These are phyloP conservation scores for Exserohilum turcica DNA, from an alignment of 2,329 filamentous ascomycete species.

Conservation along the genomic window DNA sequence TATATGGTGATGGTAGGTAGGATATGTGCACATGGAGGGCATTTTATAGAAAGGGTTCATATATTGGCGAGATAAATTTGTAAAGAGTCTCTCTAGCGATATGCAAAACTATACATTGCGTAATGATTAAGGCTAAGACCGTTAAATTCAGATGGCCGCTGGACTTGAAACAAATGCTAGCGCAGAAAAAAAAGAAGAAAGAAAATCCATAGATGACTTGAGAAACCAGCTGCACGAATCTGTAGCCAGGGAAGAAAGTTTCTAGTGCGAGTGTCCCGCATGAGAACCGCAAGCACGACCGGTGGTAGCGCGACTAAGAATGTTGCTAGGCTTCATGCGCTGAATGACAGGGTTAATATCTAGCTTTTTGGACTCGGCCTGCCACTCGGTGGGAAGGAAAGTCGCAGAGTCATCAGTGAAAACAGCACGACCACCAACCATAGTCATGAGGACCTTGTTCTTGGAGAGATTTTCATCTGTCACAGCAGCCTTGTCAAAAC, in stretches of 20 bases:
- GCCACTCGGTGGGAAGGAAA: slow-evolving; percentile 5
- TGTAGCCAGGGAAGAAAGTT: background rate
- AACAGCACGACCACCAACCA: slow-evolving; percentile 7
- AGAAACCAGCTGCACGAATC: background rate
- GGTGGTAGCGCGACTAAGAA: slow-evolving; percentile 4
- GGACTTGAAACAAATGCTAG: no score
- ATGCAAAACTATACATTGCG: no score
- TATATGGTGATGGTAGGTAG: no score
- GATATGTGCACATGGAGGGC: no score
- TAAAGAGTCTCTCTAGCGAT: no score
- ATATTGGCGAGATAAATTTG: no score
- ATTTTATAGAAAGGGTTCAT: no score
- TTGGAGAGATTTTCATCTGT: slow-evolving; percentile 1
- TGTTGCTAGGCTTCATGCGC: slow-evolving; percentile 6
- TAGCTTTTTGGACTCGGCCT: slow-evolving; percentile 2
- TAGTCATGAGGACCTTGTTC: slow-evolving; percentile 5
- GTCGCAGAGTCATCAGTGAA: slow-evolving; percentile 3
- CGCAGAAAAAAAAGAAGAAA: no score
- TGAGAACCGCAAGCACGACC: slow-evolving; percentile 5
- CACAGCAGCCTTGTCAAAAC: slow-evolving; percentile 1
- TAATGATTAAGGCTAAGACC: no score
- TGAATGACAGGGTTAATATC: slow-evolving; percentile 1
- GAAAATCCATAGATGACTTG: no score
- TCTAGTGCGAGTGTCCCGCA: slow-evolving; percentile 1
- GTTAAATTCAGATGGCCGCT: no score